Evolutionary conservation across 1,284 basidiomycete genomes (phyloP).

Genomic region (Boletus sp.): DNA sequence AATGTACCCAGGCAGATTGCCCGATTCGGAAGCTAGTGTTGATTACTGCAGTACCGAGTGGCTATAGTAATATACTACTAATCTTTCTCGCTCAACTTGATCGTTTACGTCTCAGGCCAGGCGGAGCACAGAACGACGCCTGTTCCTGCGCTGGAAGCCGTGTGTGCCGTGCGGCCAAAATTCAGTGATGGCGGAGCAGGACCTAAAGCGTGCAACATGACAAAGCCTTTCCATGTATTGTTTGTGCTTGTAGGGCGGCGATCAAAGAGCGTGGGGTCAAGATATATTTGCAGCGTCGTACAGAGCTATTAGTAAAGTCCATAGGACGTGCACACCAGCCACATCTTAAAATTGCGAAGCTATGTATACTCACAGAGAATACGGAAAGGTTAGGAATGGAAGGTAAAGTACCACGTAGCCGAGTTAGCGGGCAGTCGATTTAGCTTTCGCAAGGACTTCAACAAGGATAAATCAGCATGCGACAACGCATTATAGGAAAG

Average conservation of each 20-base stretch:
- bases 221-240: neutral
- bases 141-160: neutral
- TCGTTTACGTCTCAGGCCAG: conserved; percentile 5
- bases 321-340: conserved; percentile 8
- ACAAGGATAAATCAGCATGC: conserved; percentile 7
- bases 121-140: neutral
- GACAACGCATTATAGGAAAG: neutral
- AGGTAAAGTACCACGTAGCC: conserved; percentile 9
- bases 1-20: conserved; percentile 16
- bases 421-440: conserved; percentile 16
- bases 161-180: neutral
- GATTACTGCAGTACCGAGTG: conserved; percentile 5
- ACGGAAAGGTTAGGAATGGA: conserved; percentile 11
- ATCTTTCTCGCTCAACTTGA: neutral
- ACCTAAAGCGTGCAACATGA: too few species aligned
- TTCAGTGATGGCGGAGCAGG: neutral
- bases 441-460: conserved; percentile 21
- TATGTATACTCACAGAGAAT: conserved; percentile 15
- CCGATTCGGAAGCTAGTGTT: conserved; percentile 26
- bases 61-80: neutral
- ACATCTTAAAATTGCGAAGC: neutral
- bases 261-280: conserved; percentile 2
- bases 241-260: neutral
- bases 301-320: conserved; percentile 12
- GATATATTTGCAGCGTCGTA: conserved; percentile 5